Conservation (phyloP, 208 protist genomes). For the Trypanosoma melophagium region DNA sequence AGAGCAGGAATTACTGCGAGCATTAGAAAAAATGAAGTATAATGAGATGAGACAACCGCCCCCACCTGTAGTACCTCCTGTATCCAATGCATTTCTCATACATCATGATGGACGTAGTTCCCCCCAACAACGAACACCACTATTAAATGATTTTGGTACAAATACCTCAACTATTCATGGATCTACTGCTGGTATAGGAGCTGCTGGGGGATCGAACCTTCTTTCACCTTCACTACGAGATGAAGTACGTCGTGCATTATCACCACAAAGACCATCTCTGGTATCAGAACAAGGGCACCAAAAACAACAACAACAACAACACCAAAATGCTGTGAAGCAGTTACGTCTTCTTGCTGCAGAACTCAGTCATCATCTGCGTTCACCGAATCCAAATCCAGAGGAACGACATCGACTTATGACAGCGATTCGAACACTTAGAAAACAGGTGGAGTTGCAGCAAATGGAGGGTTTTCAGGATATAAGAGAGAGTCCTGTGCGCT, state of each 20-base stretch:
- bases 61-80: background rate
- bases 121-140: background rate
- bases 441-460: slow-evolving; percentile 19
- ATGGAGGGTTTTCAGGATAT: background rate
- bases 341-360: slow-evolving; percentile 32
- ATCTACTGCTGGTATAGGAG: background rate
- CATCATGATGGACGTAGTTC: background rate
- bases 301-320: background rate
- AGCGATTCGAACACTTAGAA: slow-evolving; percentile 37
- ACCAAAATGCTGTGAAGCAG: slow-evolving; percentile 17
- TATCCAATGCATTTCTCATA: background rate
- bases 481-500: too few species aligned
- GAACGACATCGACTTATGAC: slow-evolving; percentile 38
- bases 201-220: background rate
- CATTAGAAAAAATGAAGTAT: background rate
- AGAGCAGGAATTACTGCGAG: slow-evolving; percentile 20
- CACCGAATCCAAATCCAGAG: slow-evolving; percentile 20
- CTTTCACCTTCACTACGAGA: slow-evolving; percentile 15
- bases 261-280: background rate
- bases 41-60: background rate
- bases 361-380: slow-evolving; percentile 35
- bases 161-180: slow-evolving; percentile 22
- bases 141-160: background rate
- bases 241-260: slow-evolving; percentile 14
- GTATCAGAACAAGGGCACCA: background rate